Evolutionary conservation across 768 basidiomycete genomes (phyloP).

Genomic region (Lactarius psammicola): DNA sequence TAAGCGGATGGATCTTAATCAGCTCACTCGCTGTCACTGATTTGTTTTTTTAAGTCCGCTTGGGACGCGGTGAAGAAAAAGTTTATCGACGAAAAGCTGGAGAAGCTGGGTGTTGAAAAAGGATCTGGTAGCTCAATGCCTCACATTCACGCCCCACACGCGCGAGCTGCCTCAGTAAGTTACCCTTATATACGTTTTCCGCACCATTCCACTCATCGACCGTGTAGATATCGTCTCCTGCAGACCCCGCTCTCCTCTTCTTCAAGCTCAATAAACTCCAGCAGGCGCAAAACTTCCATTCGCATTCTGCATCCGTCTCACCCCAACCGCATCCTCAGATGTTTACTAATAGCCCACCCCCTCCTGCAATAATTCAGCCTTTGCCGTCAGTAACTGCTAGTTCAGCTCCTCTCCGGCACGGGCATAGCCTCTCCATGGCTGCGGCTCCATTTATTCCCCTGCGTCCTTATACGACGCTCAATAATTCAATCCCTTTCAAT

Average conservation of each 20-base stretch:
- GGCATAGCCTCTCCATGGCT: slow-evolving; percentile 71
- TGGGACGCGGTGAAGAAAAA: slow-evolving; percentile 73
- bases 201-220: slow-evolving; percentile 10
- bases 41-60: slow-evolving; percentile 46
- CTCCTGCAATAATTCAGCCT: slow-evolving; percentile 43
- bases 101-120: slow-evolving; percentile 75
- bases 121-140: slow-evolving; percentile 50
- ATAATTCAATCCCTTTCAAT: slow-evolving; percentile 49
- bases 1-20: slow-evolving; percentile 34
- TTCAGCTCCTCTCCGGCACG: slow-evolving; percentile 58
- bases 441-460: slow-evolving; percentile 50
- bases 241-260: slow-evolving; percentile 76
- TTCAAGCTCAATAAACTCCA: slow-evolving; percentile 86
- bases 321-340: slow-evolving; percentile 53
- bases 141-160: slow-evolving; percentile 71
- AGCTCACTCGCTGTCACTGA: slow-evolving; percentile 17
- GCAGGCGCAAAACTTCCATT: slow-evolving; percentile 57
- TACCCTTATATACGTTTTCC: slow-evolving; percentile 27
- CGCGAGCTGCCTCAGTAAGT: slow-evolving; percentile 80
- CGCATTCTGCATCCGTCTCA: slow-evolving; percentile 58
- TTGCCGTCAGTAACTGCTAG: slow-evolving; percentile 29
- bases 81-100: slow-evolving; percentile 78
- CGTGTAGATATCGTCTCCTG: slow-evolving; percentile 82
- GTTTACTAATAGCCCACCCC: slow-evolving; percentile 45
- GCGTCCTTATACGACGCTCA: slow-evolving; percentile 35